Evolutionary conservation across 306 rosid genomes (phyloP).

Genomic region (Bauhinia variegata): DNA sequence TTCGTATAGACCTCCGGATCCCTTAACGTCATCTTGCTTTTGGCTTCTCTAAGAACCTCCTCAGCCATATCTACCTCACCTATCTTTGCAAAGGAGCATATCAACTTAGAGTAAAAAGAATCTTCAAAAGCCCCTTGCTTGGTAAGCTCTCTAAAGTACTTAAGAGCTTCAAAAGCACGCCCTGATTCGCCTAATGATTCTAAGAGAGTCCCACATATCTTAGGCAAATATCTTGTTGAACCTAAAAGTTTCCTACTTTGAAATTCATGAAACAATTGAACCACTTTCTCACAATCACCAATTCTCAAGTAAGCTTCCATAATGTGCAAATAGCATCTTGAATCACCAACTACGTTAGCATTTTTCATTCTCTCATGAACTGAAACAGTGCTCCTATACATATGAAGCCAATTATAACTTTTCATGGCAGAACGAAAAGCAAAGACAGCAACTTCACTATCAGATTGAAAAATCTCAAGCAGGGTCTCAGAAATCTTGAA

Average conservation of each 20-base stretch:
- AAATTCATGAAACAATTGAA: conserved; percentile 53
- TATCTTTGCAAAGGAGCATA: conserved; percentile 56
- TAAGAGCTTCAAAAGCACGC: conserved; percentile 62
- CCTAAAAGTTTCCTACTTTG: conserved; percentile 34
- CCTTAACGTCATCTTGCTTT: conserved; percentile 46
- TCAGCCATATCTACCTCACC: conserved; percentile 51
- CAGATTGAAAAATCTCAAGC: conserved; percentile 44
- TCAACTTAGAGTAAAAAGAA: conserved; percentile 61
- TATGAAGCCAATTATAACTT: conserved; percentile 72
- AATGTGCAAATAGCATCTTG: conserved; percentile 49
- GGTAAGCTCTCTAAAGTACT: conserved; percentile 51
- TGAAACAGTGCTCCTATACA: conserved; percentile 58
- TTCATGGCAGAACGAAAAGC: conserved; percentile 61
- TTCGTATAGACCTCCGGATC: conserved; percentile 60
- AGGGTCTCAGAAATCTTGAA: conserved; percentile 53
- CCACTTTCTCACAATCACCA: conserved; percentile 49
- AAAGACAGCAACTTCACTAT: conserved; percentile 38
- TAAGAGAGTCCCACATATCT: conserved; percentile 49
- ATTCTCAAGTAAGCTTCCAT: conserved; percentile 65
- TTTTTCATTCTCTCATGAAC: conserved; percentile 49
- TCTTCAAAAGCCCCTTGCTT: conserved; percentile 42
- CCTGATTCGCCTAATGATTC: conserved; percentile 56
- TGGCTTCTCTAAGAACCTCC: conserved; percentile 57
- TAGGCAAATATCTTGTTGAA: conserved; percentile 36
- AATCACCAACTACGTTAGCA: conserved; percentile 35